Base-by-base conservation (phyloP, 768 basidiomycete species). In the Lactarius pseudohatsudake region DNA sequence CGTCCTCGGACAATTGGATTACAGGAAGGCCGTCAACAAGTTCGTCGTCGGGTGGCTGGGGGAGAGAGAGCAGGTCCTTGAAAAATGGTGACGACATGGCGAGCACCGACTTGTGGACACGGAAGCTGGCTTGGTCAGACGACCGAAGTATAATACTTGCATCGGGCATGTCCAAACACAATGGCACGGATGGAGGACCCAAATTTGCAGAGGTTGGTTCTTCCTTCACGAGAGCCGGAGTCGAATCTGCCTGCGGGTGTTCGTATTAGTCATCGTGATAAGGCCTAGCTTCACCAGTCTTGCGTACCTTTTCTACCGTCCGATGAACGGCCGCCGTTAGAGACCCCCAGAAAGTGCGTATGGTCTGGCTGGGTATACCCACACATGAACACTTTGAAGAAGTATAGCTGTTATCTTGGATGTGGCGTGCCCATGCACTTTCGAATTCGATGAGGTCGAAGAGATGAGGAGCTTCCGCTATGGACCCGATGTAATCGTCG, bases 51-150 rank as follows among this genome's bases (percentile, higher is more conserved):
- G 22, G 50, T 53, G 50, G 26, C 50, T 53, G 50, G 26, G 50
- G 50, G 13, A 28, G 50, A 26, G 50, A 53, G 26, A 53, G 26
- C 11, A 53, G 15, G 3, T 53, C 26, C 2, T 26, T 22, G 50
- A 53, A 53, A 53, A 53, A 53, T 53, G 50, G 50, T 7, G 50
- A 53, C 11, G 50, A 73, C 32, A 71, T 69, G 22, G 70, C 54
- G 32, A 79, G 75, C 26, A 77, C 75, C 22, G 54, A 40, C 16
- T 73, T 72, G 66, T 72, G 74, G 34, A 75, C 74, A 38, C 64
- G 72, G 68, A 76, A 77, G 61, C 4, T 26, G 13, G 15, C 50
- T 53, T 28, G 22, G 13, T 53, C 50, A 26, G 50, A 53, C 4
- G 50, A 53, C 26, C 22, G 50, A 26, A 53, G 0, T 7, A 53